A percentile compares a stretch with the other conserved stretches of the same genome.
Evolutionary conservation across 495 filamentous ascomycete genomes (phyloP).

Genomic region (Astrothelium subdiscretum): DNA sequence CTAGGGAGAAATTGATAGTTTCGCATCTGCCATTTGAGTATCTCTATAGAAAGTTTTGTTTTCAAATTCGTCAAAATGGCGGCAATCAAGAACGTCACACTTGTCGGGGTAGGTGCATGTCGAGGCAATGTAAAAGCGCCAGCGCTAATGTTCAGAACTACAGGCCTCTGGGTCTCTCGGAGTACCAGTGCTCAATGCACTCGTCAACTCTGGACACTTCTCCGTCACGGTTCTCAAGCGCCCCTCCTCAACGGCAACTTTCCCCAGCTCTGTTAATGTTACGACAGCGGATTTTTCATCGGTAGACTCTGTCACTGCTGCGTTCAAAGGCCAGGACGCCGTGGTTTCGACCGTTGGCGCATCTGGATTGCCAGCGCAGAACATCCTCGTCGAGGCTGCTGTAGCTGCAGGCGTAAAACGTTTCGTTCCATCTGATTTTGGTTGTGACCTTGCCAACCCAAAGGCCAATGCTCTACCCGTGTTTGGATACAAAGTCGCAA

Average conservation of each 20-base stretch:
- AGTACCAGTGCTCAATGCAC: neutral
- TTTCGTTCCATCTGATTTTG: constrained; percentile 29
- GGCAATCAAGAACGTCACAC: neutral
- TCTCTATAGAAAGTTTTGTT: neutral
- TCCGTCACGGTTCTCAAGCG: neutral
- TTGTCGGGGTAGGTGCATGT: neutral
- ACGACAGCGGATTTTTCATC: neutral
- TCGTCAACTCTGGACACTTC: neutral
- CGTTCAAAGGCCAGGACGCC: constrained; percentile 38
- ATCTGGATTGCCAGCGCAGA: constrained; percentile 15
- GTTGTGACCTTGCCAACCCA: constrained; percentile 21
- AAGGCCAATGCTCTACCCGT: too few relatives aligned
- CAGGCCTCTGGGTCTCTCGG: neutral
- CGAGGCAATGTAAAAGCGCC: neutral
- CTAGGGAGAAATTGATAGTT: too few relatives aligned
- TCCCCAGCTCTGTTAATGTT: neutral
- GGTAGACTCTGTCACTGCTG: constrained; percentile 30
- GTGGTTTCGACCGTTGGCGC: constrained; percentile 30
- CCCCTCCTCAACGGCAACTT: neutral
- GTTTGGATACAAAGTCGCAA: too few relatives aligned
- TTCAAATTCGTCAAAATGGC: neutral
- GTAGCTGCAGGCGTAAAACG: constrained; percentile 28
- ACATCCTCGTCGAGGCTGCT: constrained; percentile 26
- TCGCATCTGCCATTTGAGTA: too few relatives aligned
- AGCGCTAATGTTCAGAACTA: neutral